Percentiles rank a stretch among this genome's conserved stretches.
Evolutionary conservation across 1,284 basidiomycete species (phyloP).

Genomic region (Moesziomyces parantarcticus): DNA sequence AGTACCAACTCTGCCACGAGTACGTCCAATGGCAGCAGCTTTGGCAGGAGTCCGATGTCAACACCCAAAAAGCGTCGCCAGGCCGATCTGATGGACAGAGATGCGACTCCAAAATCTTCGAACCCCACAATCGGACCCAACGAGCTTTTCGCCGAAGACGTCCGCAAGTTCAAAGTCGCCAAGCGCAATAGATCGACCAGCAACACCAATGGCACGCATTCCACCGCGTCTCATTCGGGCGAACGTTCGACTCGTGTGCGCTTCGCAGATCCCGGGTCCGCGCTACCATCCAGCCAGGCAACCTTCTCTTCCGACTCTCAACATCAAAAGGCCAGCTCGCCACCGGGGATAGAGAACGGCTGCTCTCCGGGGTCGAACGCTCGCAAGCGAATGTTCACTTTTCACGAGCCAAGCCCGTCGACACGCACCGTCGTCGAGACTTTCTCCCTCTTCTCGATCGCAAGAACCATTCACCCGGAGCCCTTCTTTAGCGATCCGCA

Average conservation of each 20-base stretch:
- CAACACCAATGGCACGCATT: constrained; percentile 3
- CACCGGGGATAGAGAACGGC: background rate
- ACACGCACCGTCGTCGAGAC: constrained; percentile 70
- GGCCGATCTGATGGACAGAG: constrained; percentile 6
- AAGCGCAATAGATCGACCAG: constrained; percentile 16
- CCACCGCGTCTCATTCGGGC: background rate
- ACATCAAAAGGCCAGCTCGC: background rate
- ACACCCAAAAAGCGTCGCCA: constrained; percentile 33
- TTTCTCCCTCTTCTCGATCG: constrained; percentile 73
- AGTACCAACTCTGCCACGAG: constrained; percentile 23
- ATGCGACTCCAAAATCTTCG: constrained; percentile 5
- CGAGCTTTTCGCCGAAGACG: constrained; percentile 27
- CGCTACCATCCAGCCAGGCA: background rate
- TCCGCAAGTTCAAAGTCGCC: constrained; percentile 31
- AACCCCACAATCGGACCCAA: constrained; percentile 20
- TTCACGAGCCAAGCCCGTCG: constrained; percentile 37
- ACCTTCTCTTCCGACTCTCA: background rate
- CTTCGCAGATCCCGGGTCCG: constrained; percentile 6
- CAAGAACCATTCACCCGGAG: constrained; percentile 76
- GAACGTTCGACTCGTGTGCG: constrained; percentile 17
- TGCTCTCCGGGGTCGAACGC: background rate
- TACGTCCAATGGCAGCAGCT: constrained; percentile 20
- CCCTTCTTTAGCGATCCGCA: constrained; percentile 72
- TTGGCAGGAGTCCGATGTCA: constrained; percentile 27
- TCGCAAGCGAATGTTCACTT: constrained; percentile 13